These are phyloP conservation scores for Curvularia spicifera DNA, from an alignment of 2,329 filamentous ascomycete genomes.

Conservation along the genomic window DNA sequence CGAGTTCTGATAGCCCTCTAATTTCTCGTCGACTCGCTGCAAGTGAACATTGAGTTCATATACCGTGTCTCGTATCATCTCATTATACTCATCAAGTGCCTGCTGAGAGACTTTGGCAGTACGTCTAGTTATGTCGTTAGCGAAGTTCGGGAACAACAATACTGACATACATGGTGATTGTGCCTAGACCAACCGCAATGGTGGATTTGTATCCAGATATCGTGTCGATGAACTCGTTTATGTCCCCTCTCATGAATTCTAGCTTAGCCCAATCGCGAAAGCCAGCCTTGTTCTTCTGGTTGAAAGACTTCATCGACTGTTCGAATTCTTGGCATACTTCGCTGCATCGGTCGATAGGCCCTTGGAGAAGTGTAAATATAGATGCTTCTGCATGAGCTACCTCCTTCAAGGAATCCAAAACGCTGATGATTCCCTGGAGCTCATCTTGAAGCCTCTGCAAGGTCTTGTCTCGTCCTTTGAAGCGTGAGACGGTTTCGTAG, in stretches of 20 bases:
- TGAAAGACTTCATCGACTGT: not conserved
- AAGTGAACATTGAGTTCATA: not conserved
- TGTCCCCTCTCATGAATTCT: not conserved
- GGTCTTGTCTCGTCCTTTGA: not conserved
- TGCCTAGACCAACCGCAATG: not conserved
- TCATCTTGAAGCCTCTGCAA: not conserved
- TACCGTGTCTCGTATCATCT: not conserved
- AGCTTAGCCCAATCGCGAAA: not conserved
- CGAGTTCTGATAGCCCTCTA: not conserved
- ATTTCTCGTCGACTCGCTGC: not conserved
- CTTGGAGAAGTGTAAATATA: not conserved
- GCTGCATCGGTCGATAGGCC: not conserved
- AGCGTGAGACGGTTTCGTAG: not conserved
- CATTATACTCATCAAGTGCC: not conserved
- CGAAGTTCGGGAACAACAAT: not conserved
- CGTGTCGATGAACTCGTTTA: not conserved
- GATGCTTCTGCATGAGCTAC: not conserved
- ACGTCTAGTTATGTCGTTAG: not conserved
- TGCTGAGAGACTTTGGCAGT: not conserved
- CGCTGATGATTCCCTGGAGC: not conserved
- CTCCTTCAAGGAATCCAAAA: not conserved
- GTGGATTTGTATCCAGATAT: not conserved
- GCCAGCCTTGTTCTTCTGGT: not conserved
- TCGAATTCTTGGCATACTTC: not conserved
- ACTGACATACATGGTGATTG: not conserved